Evolutionary conservation across 805 yeast species (phyloP).

Genomic region (Candida koratica): DNA sequence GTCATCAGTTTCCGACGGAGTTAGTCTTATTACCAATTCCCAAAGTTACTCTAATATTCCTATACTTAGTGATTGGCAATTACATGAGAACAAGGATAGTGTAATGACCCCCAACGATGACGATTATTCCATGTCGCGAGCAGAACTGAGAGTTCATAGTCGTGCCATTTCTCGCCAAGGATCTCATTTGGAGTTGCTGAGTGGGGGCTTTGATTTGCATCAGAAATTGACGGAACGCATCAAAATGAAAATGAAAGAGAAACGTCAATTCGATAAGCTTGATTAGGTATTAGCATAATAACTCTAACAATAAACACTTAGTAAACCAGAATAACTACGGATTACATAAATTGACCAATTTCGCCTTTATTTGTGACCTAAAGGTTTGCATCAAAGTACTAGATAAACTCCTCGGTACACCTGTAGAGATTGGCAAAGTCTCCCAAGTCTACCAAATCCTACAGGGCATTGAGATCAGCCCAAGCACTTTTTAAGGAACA

Average conservation of each 20-base stretch:
- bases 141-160: conserved; percentile 5
- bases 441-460: conserved; percentile 79
- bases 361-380: too few species aligned
- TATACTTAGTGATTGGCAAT: conserved; percentile 49
- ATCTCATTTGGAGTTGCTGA: conserved; percentile 16
- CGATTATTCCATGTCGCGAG: conserved; percentile 24
- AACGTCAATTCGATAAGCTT: conserved; percentile 21
- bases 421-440: conserved; percentile 84
- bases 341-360: too few species aligned
- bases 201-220: conserved; percentile 22
- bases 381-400: too few species aligned
- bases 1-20: conserved; percentile 52
- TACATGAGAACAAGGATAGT: conserved; percentile 31
- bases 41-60: conserved; percentile 64
- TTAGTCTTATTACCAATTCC: conserved; percentile 59
- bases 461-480: conserved; percentile 72
- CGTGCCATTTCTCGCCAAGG: conserved; percentile 5
- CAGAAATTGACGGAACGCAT: conserved; percentile 31
- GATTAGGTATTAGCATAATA: conserved; percentile 6
- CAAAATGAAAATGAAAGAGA: conserved; percentile 33
- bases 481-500: conserved; percentile 52
- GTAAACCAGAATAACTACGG: too few species aligned
- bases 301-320: too few species aligned
- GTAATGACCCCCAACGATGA: conserved; percentile 30
- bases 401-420: too few species aligned